phyloP scores from a whole-genome alignment of 345 rosid species.

The Clausena lansium region DNA sequence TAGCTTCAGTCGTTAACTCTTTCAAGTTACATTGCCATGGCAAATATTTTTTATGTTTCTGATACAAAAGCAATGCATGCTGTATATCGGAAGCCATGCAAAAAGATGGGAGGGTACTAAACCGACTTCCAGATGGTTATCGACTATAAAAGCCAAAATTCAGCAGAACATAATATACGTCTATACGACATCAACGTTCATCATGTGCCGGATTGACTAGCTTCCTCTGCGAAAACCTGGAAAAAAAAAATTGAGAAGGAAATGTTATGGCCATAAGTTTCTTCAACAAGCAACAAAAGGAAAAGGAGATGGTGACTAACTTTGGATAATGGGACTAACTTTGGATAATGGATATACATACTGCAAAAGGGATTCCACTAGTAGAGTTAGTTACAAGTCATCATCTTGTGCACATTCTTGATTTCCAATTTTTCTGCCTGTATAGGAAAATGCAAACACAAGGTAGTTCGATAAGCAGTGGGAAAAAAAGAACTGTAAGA shows the following conservation, averaged over 20 bases:
- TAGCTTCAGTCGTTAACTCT: not conserved
- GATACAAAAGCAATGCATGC: no score
- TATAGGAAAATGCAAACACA: conserved; percentile 8
- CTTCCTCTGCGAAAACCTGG: not conserved
- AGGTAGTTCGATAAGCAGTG: not conserved
- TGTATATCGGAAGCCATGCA: not conserved
- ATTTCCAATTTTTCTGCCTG: conserved; percentile 85
- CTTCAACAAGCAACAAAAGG: not conserved
- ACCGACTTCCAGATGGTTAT: conserved; percentile 12
- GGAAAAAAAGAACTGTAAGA: not conserved
- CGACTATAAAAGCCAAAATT: conserved; percentile 4
- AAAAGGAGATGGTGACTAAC: not conserved
- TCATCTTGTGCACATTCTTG: conserved; percentile 44
- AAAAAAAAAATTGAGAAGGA: not conserved
- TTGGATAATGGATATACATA: not conserved
- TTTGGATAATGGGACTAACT: not conserved
- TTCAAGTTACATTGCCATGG: not conserved
- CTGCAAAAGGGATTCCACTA: conserved; percentile 2
- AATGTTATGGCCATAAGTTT: not conserved
- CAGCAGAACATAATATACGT: not conserved
- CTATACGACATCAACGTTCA: not conserved
- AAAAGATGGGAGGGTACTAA: not conserved
- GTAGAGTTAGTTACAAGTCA: conserved; percentile 8
- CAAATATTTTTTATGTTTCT: not conserved
- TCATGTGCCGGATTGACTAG: not conserved